Base-by-base conservation (phyloP, 1,284 basidiomycete genomes). In the Ustilago sp. region DNA sequence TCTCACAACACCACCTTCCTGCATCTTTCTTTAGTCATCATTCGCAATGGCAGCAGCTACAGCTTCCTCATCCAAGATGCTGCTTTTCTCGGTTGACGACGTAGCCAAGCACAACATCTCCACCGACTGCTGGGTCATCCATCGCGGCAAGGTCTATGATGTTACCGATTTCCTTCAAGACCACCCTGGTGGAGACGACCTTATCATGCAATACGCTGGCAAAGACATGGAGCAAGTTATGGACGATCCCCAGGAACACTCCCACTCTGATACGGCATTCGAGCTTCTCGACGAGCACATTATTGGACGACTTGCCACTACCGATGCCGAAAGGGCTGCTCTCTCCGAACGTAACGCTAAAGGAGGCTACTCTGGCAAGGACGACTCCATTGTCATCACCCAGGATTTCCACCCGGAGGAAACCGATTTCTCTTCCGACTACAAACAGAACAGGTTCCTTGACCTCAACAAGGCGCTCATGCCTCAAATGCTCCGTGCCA, bases 221-320 rank as follows among this genome's bases (percentile, higher is more conserved):
- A 90, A 91, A 87, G 94, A 98, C 85, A 89, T 98, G 61, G 92
- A 89, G 39, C 88, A 87, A 19, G 88, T 91, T 70, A 98, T 99
- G 96, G 90, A 90, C 82, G 92, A 97, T 87, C 88, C 90, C 68
- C 84, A 88, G n/a, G 91, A 93, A 82, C 97, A 99, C 87, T 91
- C 92, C n/a, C 97, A 99, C 87, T 95, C 94, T 2, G 91, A 93
- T 32, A 90, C 92, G 5, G 97, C 96, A 0, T 99, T 94, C 86
- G 92, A 93, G 51, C 93, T 99, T 91, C 86, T 99, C 82, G 90
- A 93, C 34, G 95, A 97, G 85, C 94, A 84, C 68, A 64, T 73
- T 54, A 80, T 85, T 60, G 84, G 84, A 7, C 68, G 71, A 8
- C 67, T 85, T 8, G 68, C 77, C 13, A 61, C 66, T 36, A 63